Base-by-base conservation (phyloP, 1,284 basidiomycete genomes). In the Coriolopsis trogii region DNA sequence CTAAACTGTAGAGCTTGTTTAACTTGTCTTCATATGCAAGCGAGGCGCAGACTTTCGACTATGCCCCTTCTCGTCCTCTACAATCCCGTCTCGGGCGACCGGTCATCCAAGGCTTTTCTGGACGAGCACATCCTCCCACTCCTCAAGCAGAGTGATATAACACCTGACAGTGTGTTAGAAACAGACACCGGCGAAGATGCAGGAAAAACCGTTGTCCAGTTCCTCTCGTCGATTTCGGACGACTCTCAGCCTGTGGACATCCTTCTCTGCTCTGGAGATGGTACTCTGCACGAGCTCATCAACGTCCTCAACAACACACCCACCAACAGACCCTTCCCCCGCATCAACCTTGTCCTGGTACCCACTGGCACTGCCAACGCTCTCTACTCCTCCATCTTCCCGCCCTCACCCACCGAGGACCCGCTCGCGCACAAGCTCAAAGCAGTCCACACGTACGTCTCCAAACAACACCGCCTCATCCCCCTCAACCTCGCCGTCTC, bases 341-440 rank as follows among this genome's bases (percentile, higher is more conserved):
- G 52, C 26, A 55, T 82, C 39, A 63, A 67, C 26, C 69, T 88
- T 49, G 80, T 74, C 9, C 73, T 89, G 28, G 74, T 90, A 13
- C 94, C 95, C 3, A 83, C 84, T 36, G 95, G 95, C 9, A 98
- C 95, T n/a, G 94, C 93, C 16, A 98, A 98, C 65, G 95, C 95
- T 0, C 75, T 97, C n/a, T 94, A 89, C 67, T 79, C 79, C 46
- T 87, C 77, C 39, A 69, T 84, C 38, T 89, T 83, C 60, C 79
- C 75, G 3, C 75, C 75, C 6, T 37, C 58, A 13, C 49, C 63
- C 3, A 36, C 62, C 6, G 55, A 66, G 28, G 64, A 66, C 9
- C 54, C 70, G 8, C 42, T 66, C 2, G 60, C 69, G 24, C 81
- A 83, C 64, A 77, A 70, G 54, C 70, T 90, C 24, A 74, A 75